These are phyloP conservation scores for Elongisporangium senticosum DNA, from an alignment of 352 stramenopile species.

Conservation along the genomic window DNA sequence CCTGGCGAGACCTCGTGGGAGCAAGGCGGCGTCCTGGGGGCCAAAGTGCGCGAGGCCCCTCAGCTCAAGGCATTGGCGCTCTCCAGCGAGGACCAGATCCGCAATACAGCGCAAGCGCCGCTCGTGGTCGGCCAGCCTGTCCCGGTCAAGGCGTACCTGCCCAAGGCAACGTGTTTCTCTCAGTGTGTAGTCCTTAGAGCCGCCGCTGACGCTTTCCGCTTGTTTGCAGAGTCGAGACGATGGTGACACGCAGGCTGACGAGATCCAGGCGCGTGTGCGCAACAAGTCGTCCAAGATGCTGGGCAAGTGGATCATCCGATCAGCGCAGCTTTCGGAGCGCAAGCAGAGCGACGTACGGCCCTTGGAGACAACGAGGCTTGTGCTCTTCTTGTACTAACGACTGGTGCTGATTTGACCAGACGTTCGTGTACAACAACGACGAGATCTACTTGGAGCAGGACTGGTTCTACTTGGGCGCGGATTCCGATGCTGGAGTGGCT, in stretches of 20 bases:
- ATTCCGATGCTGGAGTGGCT: conserved; percentile 53
- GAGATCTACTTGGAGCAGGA: conserved; percentile 81
- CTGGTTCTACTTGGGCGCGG: conserved; percentile 77
- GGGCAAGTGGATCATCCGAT: conserved; percentile 75
- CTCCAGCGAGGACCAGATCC: conserved; percentile 37
- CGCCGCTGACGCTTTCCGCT: background rate
- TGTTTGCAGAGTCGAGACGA: conserved; percentile 50
- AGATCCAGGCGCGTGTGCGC: conserved; percentile 70
- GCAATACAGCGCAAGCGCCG: conserved; percentile 39
- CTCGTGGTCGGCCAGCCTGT: conserved; percentile 48
- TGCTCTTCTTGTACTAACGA: background rate
- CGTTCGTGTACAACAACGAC: conserved; percentile 81
- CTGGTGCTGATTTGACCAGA: conserved; percentile 19
- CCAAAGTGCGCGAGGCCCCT: conserved; percentile 67
- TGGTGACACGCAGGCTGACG: conserved; percentile 64
- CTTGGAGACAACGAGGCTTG: background rate
- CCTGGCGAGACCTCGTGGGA: conserved; percentile 66
- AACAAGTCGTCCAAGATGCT: conserved; percentile 76
- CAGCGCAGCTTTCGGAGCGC: conserved; percentile 33
- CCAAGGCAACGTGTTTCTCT: conserved; percentile 36
- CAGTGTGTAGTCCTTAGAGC: background rate
- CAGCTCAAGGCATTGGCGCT: conserved; percentile 62
- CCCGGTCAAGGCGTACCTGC: conserved; percentile 59
- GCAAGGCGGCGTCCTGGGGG: conserved; percentile 62
- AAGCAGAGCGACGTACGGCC: conserved; percentile 44